Conservation (phyloP, 169 alveolate species). For the Plasmodium reichenowi region DNA sequence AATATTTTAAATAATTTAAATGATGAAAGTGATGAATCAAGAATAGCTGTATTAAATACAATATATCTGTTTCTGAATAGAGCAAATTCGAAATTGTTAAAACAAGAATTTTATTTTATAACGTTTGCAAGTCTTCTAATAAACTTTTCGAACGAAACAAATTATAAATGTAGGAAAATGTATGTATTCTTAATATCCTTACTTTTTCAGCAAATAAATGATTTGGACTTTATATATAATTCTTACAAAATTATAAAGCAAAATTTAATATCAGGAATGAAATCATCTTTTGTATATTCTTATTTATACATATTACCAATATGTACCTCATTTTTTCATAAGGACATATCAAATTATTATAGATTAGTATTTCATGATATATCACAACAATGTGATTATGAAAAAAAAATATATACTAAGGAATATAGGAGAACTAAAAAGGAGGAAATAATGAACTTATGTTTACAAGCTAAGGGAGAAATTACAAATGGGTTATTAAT, state of each 20-base stretch:
- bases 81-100: conserved; percentile 46
- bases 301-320: conserved; percentile 56
- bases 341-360: conserved; percentile 10
- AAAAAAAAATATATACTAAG: neutral
- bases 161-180: conserved; percentile 71
- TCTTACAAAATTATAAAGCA: conserved; percentile 64
- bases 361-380: neutral
- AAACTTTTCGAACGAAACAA: conserved; percentile 69
- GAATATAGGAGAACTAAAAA: conserved; percentile 18
- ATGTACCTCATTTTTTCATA: conserved; percentile 50
- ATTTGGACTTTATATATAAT: conserved; percentile 53
- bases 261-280: conserved; percentile 5
- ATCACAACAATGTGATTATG: neutral
- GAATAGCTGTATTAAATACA: conserved; percentile 53
- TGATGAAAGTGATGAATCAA: conserved; percentile 61
- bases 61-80: conserved; percentile 59
- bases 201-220: conserved; percentile 70
- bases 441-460: conserved; percentile 6
- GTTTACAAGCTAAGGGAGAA: neutral
- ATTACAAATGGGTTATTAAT: no score
- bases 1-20: conserved; percentile 50
- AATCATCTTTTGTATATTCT: conserved; percentile 27
- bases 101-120: conserved; percentile 53
- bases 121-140: conserved; percentile 34
- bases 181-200: conserved; percentile 34